Base-by-base conservation (phyloP, 345 rosid genomes). In the Pseudoturritis turrita region DNA sequence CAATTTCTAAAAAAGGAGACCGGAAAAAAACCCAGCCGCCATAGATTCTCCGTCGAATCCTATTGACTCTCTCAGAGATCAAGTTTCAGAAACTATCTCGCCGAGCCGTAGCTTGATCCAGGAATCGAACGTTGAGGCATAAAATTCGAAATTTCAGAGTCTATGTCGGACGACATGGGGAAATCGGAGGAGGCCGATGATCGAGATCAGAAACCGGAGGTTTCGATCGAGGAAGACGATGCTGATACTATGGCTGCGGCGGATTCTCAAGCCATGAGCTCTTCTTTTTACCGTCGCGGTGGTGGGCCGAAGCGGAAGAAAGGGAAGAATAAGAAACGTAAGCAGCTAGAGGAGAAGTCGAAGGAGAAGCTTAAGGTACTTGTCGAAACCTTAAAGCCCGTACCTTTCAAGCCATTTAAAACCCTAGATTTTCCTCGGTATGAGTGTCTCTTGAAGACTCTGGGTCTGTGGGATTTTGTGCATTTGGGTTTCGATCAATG, bases 391-490 rank as follows among this genome's bases (percentile, higher is more conserved):
- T 69, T 89, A 40, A 87, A 76, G 25, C 85, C 80, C 3, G 28
- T 87, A 11, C 89, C 96, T 21, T 91, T 91, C 70, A 51, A 29
- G 4, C 91, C 92, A 44, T n/a, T 12, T 18, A 76, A 79, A 71
- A 15, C 70, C 70, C 83, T 86, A 15, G 90, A 86, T 47, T 81
- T 89, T 31, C 22, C 75, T 14, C 57, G 74, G 10, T 84, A 87
- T 65, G 87, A 86, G 68, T 58, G 28, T 13, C 83, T 89, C 12
- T 77, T 91, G 25, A 84, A 64, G 74, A 75, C 82, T 22, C 56
- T 91, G 0, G 90, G 89, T 3, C 62, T 91, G 44, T 91, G 97
- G 97, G 91, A 91, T 21, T 89, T 91, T 47, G 88, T 83, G 14
- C 84, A 85, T 58, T 26, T 89, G 79, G 85, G 84, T 35, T 83